Evolutionary conservation across 495 filamentous ascomycete genomes (phyloP).

Genomic region (Tuber borchii): DNA sequence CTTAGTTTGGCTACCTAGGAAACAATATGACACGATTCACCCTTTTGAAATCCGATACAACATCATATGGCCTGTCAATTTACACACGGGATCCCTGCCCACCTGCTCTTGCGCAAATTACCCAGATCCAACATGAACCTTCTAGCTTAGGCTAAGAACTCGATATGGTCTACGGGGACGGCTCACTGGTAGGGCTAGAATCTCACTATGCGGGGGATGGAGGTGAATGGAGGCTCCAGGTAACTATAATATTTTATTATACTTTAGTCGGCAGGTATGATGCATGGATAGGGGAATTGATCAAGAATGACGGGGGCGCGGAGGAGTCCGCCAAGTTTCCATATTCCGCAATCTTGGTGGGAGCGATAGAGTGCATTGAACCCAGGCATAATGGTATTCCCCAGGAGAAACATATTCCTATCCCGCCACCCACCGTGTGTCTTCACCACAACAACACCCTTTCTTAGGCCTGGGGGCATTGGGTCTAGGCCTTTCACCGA

Average conservation of each 20-base stretch:
- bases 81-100: constrained; percentile 49
- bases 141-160: constrained; percentile 52
- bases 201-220: constrained; percentile 53
- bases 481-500: not conserved
- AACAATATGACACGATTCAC: constrained; percentile 56
- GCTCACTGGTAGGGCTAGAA: constrained; percentile 56
- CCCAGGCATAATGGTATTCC: not conserved
- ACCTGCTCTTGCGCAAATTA: constrained; percentile 47
- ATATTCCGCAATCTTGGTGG: not conserved
- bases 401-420: not conserved
- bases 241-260: not conserved
- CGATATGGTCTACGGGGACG: constrained; percentile 37
- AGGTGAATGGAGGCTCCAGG: not conserved
- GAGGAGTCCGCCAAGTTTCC: not conserved
- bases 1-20: constrained; percentile 54
- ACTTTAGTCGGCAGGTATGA: not conserved
- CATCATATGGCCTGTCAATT: constrained; percentile 55
- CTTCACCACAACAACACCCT: not conserved
- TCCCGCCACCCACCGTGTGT: not conserved
- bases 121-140: constrained; percentile 53
- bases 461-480: not conserved
- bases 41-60: constrained; percentile 51
- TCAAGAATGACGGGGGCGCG: not conserved
- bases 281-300: not conserved
- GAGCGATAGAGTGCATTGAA: not conserved